A percentile compares a stretch with the other conserved stretches of the same genome.
Evolutionary conservation across 805 yeast genomes (phyloP).

Genomic region (Tetrapisispora fleetii): DNA sequence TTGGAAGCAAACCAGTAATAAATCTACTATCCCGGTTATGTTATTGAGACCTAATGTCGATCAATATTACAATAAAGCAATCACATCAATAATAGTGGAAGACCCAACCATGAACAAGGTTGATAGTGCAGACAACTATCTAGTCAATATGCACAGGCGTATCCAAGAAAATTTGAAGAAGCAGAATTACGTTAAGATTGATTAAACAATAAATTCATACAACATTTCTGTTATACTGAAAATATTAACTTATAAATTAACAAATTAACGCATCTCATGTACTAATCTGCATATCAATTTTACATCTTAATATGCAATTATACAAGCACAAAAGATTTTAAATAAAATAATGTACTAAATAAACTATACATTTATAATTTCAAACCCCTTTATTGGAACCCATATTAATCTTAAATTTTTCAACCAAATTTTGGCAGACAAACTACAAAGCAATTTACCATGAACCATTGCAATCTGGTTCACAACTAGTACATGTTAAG

Average conservation of each 20-base stretch:
- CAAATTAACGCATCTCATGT: neutral
- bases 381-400: no score
- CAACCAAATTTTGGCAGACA: no score
- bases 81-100: conserved; percentile 59
- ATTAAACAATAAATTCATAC: neutral
- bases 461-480: no score
- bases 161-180: conserved; percentile 46
- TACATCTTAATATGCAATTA: neutral
- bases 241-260: neutral
- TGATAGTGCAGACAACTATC: conserved; percentile 54
- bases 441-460: no score
- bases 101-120: conserved; percentile 51
- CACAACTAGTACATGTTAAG: no score
- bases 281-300: no score
- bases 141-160: conserved; percentile 57
- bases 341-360: neutral
- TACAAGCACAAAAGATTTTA: neutral
- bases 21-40: conserved; percentile 13
- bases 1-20: conserved; percentile 24
- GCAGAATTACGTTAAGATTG: conserved; percentile 30
- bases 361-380: no score
- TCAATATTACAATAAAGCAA: conserved; percentile 16
- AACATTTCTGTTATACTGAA: neutral
- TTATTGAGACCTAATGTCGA: conserved; percentile 22
- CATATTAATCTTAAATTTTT: no score